phyloP scores from a whole-genome alignment of 2,329 filamentous ascomycete genomes.

The Apiospora pterosperma region DNA sequence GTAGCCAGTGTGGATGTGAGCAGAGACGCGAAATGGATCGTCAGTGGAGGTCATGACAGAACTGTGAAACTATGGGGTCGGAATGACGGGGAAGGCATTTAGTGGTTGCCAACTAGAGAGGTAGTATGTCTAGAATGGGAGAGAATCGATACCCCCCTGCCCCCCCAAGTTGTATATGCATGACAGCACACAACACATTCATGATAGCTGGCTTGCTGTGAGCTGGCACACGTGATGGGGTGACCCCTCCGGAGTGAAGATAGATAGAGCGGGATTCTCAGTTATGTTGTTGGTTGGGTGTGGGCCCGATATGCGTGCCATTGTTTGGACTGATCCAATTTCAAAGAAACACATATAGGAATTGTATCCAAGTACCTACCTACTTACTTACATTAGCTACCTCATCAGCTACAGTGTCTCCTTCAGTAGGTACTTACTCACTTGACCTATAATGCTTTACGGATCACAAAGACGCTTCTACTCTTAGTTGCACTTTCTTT shows the following conservation, averaged over 20 bases:
- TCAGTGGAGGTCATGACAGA: slow-evolving; percentile 88
- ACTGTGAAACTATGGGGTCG: slow-evolving; percentile 96
- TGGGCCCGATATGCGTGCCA: too few species aligned
- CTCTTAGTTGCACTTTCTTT: not conserved
- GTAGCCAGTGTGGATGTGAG: slow-evolving; percentile 90
- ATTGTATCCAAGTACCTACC: not conserved
- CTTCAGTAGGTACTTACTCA: not conserved
- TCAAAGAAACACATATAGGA: not conserved
- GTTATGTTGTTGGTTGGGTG: too few species aligned
- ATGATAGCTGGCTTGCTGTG: too few species aligned
- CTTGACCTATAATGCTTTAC: not conserved
- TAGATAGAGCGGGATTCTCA: not conserved
- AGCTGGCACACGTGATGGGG: not conserved
- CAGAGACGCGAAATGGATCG: slow-evolving; percentile 84
- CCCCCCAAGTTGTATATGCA: too few species aligned
- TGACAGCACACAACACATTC: not conserved
- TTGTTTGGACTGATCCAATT: not conserved
- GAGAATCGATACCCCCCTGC: not conserved
- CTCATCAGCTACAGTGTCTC: not conserved
- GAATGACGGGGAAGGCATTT: slow-evolving; percentile 64
- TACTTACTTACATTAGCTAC: not conserved
- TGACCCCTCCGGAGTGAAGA: not conserved
- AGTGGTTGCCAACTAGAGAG: not conserved
- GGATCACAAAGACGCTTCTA: not conserved
- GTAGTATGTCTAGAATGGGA: not conserved